A percentile compares a stretch with the other conserved stretches of the same genome.
These are phyloP conservation scores for Triangularia verruculosa DNA, from an alignment of 2,329 filamentous ascomycete genomes.

Conservation along the genomic window DNA sequence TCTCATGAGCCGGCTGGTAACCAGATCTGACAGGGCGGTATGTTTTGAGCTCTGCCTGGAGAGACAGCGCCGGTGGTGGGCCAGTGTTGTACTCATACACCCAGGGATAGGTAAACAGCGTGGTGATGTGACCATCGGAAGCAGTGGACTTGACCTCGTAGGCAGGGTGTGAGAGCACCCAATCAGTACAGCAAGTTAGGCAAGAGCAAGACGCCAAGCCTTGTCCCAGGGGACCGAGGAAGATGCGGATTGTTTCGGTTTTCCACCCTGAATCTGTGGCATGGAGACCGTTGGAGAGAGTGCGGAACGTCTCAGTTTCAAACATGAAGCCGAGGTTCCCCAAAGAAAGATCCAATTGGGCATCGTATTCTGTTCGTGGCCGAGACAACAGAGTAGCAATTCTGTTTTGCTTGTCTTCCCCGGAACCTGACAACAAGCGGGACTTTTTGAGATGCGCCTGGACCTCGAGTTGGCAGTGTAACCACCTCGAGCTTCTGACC, in stretches of 20 bases:
- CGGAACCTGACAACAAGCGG: background rate
- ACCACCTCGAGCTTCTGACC: background rate
- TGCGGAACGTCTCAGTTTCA: background rate
- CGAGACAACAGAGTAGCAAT: conserved; percentile 2
- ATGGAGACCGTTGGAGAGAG: conserved; percentile 1
- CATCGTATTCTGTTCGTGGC: conserved; percentile 6
- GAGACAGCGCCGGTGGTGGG: background rate
- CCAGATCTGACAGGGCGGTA: background rate
- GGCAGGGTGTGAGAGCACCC: background rate
- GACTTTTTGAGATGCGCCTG: background rate
- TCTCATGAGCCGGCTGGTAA: background rate
- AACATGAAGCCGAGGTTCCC: background rate
- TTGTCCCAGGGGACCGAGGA: background rate
- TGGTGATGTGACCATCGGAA: background rate
- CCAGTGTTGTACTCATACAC: background rate
- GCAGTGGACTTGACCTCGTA: background rate
- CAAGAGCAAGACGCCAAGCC: background rate
- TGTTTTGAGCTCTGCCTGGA: background rate
- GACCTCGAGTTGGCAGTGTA: background rate
- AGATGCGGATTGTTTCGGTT: background rate
- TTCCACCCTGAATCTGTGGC: background rate
- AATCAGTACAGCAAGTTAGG: conserved; percentile 2
- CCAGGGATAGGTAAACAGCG: background rate
- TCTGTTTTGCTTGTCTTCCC: background rate
- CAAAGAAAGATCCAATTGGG: background rate